Evolutionary conservation across 116 monocot species (phyloP).

Genomic region (Posidonia oceanica): DNA sequence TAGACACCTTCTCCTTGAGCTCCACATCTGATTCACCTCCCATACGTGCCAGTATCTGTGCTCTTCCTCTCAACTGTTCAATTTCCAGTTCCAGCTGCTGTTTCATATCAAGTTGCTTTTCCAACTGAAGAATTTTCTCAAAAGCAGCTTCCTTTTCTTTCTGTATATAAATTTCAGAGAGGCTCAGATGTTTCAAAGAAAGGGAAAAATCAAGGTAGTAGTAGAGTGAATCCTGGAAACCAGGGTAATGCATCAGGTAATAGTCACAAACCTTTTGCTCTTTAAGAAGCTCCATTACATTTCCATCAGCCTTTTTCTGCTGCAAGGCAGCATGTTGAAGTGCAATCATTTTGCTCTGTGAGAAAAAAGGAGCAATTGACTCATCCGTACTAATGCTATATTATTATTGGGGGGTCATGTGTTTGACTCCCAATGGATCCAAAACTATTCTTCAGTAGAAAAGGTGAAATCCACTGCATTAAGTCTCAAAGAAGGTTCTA

Average conservation of each 20-base stretch:
- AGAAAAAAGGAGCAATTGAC: neutral
- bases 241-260: neutral
- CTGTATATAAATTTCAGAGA: constrained; percentile 2
- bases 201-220: neutral
- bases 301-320: constrained; percentile 49
- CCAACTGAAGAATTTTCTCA: constrained; percentile 24
- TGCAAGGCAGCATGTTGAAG: constrained; percentile 30
- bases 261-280: constrained; percentile 39
- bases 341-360: constrained; percentile 22
- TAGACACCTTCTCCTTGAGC: constrained; percentile 18
- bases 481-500: neutral
- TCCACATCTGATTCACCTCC: constrained; percentile 28
- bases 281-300: constrained; percentile 46
- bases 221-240: neutral
- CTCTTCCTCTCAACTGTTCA: constrained; percentile 45
- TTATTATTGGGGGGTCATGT: too few species aligned
- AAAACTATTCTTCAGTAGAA: too few species aligned
- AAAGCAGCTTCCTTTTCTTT: constrained; percentile 35
- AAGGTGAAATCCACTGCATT: too few species aligned
- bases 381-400: neutral
- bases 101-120: constrained; percentile 28
- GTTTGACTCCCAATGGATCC: too few species aligned
- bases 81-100: constrained; percentile 23
- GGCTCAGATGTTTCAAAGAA: neutral
- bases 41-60: constrained; percentile 49